Evolutionary conservation across 805 yeast genomes (phyloP).

Genomic region (Yamadazyma takamatsuzukensis): DNA sequence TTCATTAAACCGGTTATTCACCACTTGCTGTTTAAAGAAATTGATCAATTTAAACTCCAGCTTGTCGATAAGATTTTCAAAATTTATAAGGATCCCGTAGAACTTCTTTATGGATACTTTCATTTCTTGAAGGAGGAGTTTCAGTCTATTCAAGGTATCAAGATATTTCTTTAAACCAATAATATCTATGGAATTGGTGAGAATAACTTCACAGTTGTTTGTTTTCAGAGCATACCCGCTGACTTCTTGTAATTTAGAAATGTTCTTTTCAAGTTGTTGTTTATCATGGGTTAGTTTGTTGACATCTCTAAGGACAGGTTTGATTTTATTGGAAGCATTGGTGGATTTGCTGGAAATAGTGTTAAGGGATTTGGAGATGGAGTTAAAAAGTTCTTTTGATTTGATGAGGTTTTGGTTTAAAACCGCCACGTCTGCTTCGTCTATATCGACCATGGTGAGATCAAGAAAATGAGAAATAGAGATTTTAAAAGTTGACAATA

Average conservation of each 20-base stretch:
- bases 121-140: slow-evolving; percentile 44
- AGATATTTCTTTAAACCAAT: slow-evolving; percentile 37
- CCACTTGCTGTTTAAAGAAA: slow-evolving; percentile 41
- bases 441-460: slow-evolving; percentile 46
- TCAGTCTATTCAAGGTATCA: slow-evolving; percentile 34
- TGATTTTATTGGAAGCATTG: slow-evolving; percentile 58
- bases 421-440: slow-evolving; percentile 81
- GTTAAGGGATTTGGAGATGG: slow-evolving; percentile 53
- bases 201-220: slow-evolving; percentile 35
- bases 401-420: slow-evolving; percentile 68
- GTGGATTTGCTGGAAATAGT: slow-evolving; percentile 51
- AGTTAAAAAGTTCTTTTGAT: slow-evolving; percentile 51
- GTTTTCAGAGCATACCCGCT: slow-evolving; percentile 47
- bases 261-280: slow-evolving; percentile 53
- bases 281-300: slow-evolving; percentile 53
- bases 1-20: slow-evolving; percentile 36
- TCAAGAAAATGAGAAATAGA: neutral
- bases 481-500: too few relatives aligned
- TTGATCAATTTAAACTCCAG: slow-evolving; percentile 54
- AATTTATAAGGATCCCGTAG: slow-evolving; percentile 62
- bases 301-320: slow-evolving; percentile 68
- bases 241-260: slow-evolving; percentile 49
- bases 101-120: slow-evolving; percentile 47
- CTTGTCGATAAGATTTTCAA: slow-evolving; percentile 51
- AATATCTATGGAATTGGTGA: slow-evolving; percentile 32